Percentiles rank a stretch among this genome's conserved stretches.
Evolutionary conservation across 106 monocot species (phyloP).

Genomic region (Phalaenopsis aphrodite): DNA sequence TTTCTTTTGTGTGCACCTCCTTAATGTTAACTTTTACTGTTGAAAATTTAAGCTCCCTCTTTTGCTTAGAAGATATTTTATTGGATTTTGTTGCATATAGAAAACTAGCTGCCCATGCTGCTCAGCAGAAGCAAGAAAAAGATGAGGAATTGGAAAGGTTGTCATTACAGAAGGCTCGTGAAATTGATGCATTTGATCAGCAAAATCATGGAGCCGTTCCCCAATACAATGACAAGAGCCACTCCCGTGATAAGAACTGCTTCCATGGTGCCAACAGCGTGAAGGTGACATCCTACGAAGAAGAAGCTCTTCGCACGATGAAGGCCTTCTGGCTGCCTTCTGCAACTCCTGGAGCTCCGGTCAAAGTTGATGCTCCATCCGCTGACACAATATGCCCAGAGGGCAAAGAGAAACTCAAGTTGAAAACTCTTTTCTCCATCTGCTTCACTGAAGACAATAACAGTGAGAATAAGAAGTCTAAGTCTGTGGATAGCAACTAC

Average conservation of each 20-base stretch:
- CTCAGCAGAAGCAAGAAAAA: slow-evolving; percentile 69
- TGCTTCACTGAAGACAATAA: slow-evolving; percentile 47
- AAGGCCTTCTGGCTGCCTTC: slow-evolving; percentile 99
- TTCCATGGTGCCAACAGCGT: slow-evolving; percentile 99
- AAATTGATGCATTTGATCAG: slow-evolving; percentile 79
- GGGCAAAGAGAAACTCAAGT: slow-evolving; percentile 88
- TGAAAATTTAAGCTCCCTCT: background rate
- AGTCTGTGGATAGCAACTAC: slow-evolving; percentile 36
- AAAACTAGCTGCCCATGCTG: slow-evolving; percentile 60
- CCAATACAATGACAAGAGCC: slow-evolving; percentile 45
- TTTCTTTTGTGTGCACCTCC: background rate
- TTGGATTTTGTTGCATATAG: slow-evolving; percentile 18
- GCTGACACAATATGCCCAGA: slow-evolving; percentile 71
- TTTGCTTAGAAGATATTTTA: background rate
- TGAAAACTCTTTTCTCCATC: slow-evolving; percentile 77
- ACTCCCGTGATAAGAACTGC: slow-evolving; percentile 30
- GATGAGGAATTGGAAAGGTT: slow-evolving; percentile 75
- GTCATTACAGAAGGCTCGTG: slow-evolving; percentile 51
- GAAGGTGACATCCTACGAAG: slow-evolving; percentile 85
- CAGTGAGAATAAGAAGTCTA: slow-evolving; percentile 11
- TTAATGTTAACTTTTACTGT: background rate
- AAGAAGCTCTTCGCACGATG: slow-evolving; percentile 95
- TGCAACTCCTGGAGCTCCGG: slow-evolving; percentile 78
- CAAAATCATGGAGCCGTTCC: slow-evolving; percentile 92
- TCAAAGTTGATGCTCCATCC: slow-evolving; percentile 64